phyloP scores from a whole-genome alignment of 2,329 filamentous ascomycete species.

The Fusarium albosuccineum region DNA sequence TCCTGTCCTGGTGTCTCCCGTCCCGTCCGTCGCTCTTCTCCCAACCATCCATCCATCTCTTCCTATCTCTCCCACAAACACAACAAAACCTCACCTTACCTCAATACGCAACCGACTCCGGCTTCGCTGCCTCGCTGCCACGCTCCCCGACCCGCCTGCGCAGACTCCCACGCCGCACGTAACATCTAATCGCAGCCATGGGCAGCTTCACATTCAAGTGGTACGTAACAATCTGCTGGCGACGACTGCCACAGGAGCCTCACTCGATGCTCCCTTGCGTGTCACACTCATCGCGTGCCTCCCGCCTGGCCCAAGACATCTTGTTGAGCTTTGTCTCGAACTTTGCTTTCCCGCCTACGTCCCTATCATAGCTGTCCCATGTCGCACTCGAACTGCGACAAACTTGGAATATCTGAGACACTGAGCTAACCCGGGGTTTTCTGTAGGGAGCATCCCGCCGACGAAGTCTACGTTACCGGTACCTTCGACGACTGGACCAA shows the following conservation, averaged over 20 bases:
- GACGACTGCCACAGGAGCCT: constrained; percentile 11
- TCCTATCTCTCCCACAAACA: constrained; percentile 33
- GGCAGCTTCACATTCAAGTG: constrained; percentile 79
- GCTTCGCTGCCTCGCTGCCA: constrained; percentile 25
- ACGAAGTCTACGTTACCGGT: constrained; percentile 93
- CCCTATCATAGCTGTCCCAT: constrained; percentile 17
- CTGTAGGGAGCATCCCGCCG: constrained; percentile 82
- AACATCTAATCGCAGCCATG: constrained; percentile 59
- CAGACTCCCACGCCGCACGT: constrained; percentile 31
- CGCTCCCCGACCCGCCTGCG: constrained; percentile 23
- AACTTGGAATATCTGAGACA: constrained; percentile 42
- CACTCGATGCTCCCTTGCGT: not conserved
- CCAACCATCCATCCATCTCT: constrained; percentile 36
- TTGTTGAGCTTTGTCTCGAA: constrained; percentile 35
- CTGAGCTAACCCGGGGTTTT: constrained; percentile 37
- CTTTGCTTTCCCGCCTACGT: constrained; percentile 5
- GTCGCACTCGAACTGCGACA: constrained; percentile 22
- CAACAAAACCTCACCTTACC: constrained; percentile 36
- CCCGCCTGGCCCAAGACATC: constrained; percentile 9
- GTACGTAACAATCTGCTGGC: constrained; percentile 60
- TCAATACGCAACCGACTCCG: constrained; percentile 33
- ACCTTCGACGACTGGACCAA: constrained; percentile 96
- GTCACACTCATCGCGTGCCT: constrained; percentile 24
- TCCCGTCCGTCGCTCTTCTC: constrained; percentile 39
- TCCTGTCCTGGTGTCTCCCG: constrained; percentile 40